phyloP scores from a whole-genome alignment of 1,284 basidiomycete genomes.

The Ceratobasidium sp. region DNA sequence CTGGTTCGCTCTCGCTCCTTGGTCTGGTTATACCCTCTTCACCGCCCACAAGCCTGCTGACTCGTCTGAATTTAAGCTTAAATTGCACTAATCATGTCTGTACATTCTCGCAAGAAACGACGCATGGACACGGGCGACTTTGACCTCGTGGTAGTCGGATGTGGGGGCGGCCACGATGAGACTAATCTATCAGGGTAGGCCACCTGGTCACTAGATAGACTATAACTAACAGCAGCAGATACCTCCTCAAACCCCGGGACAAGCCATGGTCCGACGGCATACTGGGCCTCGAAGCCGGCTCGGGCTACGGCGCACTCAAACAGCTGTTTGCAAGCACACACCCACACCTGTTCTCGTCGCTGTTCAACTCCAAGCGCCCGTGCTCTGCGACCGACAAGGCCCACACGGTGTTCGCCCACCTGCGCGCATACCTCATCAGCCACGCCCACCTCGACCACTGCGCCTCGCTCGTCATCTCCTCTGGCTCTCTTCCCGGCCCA shows the following conservation, averaged over 20 bases:
- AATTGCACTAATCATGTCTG: slow-evolving; percentile 12
- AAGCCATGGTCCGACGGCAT: slow-evolving; percentile 41
- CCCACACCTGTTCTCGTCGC: slow-evolving; percentile 24
- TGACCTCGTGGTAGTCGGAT: slow-evolving; percentile 43
- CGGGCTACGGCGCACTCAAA: slow-evolving; percentile 32
- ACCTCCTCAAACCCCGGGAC: slow-evolving; percentile 41
- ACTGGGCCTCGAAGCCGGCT: slow-evolving; percentile 43
- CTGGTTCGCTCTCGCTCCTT: slow-evolving; percentile 12
- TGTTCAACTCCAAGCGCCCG: slow-evolving; percentile 77
- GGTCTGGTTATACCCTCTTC: no score
- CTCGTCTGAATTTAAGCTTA: slow-evolving; percentile 6
- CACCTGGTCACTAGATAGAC: background rate
- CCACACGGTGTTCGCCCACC: slow-evolving; percentile 10
- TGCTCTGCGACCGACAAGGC: slow-evolving; percentile 49
- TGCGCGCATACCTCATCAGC: slow-evolving; percentile 66
- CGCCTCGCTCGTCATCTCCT: slow-evolving; percentile 71
- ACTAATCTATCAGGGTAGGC: slow-evolving; percentile 43
- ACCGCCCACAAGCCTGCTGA: no score
- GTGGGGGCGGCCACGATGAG: slow-evolving; percentile 43
- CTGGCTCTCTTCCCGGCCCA: slow-evolving; percentile 68
- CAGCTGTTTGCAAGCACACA: slow-evolving; percentile 13
- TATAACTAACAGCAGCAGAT: slow-evolving; percentile 19
- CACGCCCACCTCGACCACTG: slow-evolving; percentile 86
- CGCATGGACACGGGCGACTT: slow-evolving; percentile 38
- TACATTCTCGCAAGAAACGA: slow-evolving; percentile 19